A percentile compares a stretch with the other conserved stretches of the same genome.
phyloP scores from a whole-genome alignment of 345 rosid genomes.

The Aethionema arabicum region DNA sequence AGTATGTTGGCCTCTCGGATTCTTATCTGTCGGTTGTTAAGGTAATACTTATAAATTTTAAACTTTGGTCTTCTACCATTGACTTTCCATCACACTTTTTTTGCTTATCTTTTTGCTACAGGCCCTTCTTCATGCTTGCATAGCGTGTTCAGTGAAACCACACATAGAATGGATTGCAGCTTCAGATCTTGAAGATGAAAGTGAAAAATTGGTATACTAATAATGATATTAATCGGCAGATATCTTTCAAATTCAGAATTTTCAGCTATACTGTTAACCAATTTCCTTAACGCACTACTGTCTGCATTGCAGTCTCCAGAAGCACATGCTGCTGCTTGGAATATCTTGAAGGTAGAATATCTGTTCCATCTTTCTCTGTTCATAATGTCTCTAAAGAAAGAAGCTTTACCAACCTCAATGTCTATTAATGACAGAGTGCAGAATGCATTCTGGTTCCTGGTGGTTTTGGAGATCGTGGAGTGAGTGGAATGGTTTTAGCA shows the following conservation, averaged over 20 bases:
- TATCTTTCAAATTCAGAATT: conserved; percentile 17
- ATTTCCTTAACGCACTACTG: conserved; percentile 18
- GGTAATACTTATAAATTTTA: conserved; percentile 40
- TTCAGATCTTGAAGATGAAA: conserved; percentile 92
- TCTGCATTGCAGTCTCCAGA: conserved; percentile 64
- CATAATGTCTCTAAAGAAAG: conserved; percentile 15
- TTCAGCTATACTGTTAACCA: neutral
- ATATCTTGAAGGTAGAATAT: conserved; percentile 65
- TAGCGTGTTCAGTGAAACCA: conserved; percentile 86
- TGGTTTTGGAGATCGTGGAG: conserved; percentile 99
- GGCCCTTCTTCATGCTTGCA: conserved; percentile 98
- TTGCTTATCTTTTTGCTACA: conserved; percentile 32
- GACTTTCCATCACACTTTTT: conserved; percentile 3
- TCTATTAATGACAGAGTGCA: conserved; percentile 55
- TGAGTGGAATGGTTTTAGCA: conserved; percentile 91
- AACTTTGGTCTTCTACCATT: conserved; percentile 19
- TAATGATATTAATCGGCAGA: conserved; percentile 11
- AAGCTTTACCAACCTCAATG: conserved; percentile 3
- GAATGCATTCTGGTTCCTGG: conserved; percentile 93
- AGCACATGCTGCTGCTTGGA: conserved; percentile 86
- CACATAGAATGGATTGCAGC: conserved; percentile 92
- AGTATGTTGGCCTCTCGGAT: conserved; percentile 90
- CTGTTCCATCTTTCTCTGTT: conserved; percentile 12
- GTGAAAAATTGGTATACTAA: conserved; percentile 52
- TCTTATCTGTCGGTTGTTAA: conserved; percentile 93